These are phyloP conservation scores for Pythium coloratum DNA, from an alignment of 352 stramenopile genomes.

Conservation along the genomic window DNA sequence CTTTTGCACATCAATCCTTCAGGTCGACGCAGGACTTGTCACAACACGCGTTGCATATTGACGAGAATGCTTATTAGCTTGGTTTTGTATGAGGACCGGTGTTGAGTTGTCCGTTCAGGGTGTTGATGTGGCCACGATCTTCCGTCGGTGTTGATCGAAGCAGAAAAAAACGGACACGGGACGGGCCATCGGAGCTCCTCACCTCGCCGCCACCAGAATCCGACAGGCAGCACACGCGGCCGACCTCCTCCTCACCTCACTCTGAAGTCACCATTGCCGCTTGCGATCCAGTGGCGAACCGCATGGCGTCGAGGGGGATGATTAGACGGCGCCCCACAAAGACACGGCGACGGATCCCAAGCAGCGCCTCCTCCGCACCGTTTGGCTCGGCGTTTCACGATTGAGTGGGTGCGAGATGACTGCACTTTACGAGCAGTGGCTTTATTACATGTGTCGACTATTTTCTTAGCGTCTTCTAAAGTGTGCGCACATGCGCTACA, in stretches of 20 bases:
- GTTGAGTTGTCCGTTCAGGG: conserved; percentile 13
- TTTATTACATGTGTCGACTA: too few species aligned
- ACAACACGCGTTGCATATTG: conserved; percentile 19
- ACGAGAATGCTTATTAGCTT: not conserved
- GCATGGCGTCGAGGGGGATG: not conserved
- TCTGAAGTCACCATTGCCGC: too few species aligned
- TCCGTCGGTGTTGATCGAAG: conserved; percentile 17
- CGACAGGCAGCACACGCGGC: not conserved
- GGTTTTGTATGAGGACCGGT: conserved; percentile 11
- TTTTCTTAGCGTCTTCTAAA: too few species aligned
- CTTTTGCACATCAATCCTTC: conserved; percentile 10
- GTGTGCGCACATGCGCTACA: too few species aligned
- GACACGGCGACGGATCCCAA: not conserved
- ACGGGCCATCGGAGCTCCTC: conserved; percentile 3
- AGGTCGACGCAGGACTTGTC: conserved; percentile 23
- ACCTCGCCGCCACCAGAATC: conserved; percentile 3
- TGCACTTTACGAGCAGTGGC: too few species aligned
- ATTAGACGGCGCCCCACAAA: not conserved
- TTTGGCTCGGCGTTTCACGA: too few species aligned
- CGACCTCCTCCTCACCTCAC: not conserved
- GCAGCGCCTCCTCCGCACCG: not conserved
- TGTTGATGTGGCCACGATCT: conserved; percentile 7
- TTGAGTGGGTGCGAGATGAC: too few species aligned
- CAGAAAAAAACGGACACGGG: conserved; percentile 22
- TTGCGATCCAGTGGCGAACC: not conserved